Conservation (phyloP, 2,329 filamentous ascomycete genomes). For the Fusarium newnesense region DNA sequence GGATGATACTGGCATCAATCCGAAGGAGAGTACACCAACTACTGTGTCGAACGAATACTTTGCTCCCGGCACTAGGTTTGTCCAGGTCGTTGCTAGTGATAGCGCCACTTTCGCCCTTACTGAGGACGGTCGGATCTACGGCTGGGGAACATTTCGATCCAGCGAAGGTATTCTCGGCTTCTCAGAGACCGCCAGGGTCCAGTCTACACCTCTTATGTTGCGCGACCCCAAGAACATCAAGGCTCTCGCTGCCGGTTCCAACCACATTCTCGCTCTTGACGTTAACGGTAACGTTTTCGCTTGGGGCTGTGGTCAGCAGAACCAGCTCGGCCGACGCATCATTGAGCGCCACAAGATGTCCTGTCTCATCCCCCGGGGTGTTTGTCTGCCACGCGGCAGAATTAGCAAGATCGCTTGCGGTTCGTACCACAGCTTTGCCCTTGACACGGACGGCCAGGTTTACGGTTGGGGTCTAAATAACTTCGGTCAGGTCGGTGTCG, state of each 20-base stretch:
- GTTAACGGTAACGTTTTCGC: slow-evolving; percentile 72
- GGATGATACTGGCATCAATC: slow-evolving; percentile 74
- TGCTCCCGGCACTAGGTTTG: slow-evolving; percentile 68
- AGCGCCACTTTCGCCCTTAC: slow-evolving; percentile 82
- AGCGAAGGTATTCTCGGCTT: slow-evolving; percentile 74
- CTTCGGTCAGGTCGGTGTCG: slow-evolving; percentile 80
- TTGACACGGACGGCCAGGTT: slow-evolving; percentile 75
- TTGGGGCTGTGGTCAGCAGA: slow-evolving; percentile 79
- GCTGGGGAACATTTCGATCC: slow-evolving; percentile 83
- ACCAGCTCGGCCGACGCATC: slow-evolving; percentile 67
- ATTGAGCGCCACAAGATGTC: slow-evolving; percentile 72
- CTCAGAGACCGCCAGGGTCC: slow-evolving; percentile 61
- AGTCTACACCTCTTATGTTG: slow-evolving; percentile 64
- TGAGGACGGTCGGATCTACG: slow-evolving; percentile 78
- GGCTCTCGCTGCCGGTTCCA: slow-evolving; percentile 72
- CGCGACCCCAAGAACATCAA: slow-evolving; percentile 73
- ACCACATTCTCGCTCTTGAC: slow-evolving; percentile 78
- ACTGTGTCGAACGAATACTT: slow-evolving; percentile 69
- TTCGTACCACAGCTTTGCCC: slow-evolving; percentile 86
- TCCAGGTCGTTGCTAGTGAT: slow-evolving; percentile 76
- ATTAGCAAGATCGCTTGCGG: slow-evolving; percentile 69
- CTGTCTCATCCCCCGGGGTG: slow-evolving; percentile 68
- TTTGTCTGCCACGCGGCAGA: slow-evolving; percentile 66
- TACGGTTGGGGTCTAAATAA: slow-evolving; percentile 90
- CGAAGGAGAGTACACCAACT: slow-evolving; percentile 73